phyloP scores from a whole-genome alignment of 1,284 basidiomycete genomes.

The Ustilago bromivora region DNA sequence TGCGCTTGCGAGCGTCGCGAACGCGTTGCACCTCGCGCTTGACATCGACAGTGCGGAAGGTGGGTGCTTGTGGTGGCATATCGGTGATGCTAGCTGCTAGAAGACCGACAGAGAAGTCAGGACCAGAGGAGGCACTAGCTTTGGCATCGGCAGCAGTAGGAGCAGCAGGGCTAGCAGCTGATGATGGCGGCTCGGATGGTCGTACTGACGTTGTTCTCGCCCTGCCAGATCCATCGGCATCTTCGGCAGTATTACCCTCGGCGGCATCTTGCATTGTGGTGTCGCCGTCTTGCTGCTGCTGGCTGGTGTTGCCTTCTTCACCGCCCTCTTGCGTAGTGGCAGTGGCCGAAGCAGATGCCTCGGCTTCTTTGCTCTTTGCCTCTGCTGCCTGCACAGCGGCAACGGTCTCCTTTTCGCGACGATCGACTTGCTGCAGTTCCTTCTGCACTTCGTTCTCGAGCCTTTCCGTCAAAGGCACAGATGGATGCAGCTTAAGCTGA shows the following conservation, averaged over 20 bases:
- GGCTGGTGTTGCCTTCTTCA: slow-evolving; percentile 11
- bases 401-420: slow-evolving; percentile 40
- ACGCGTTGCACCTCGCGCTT: slow-evolving; percentile 90
- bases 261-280: slow-evolving; percentile 43
- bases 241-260: slow-evolving; percentile 14
- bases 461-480: slow-evolving; percentile 62
- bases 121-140: slow-evolving; percentile 10
- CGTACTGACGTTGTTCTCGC: slow-evolving; percentile 34
- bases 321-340: slow-evolving; percentile 7
- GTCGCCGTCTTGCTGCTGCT: slow-evolving; percentile 40
- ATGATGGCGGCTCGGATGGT: slow-evolving; percentile 32
- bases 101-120: slow-evolving; percentile 52
- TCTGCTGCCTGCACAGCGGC: slow-evolving; percentile 45
- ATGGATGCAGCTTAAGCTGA: slow-evolving; percentile 65
- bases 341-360: slow-evolving; percentile 18
- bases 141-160: slow-evolving; percentile 10
- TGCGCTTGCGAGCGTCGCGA: slow-evolving; percentile 77
- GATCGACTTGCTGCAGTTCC: slow-evolving; percentile 56
- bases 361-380: slow-evolving; percentile 30
- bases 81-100: slow-evolving; percentile 78
- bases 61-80: slow-evolving; percentile 79
- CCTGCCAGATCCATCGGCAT: slow-evolving; percentile 14
- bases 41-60: slow-evolving; percentile 88
- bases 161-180: slow-evolving; percentile 21
- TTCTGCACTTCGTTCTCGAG: slow-evolving; percentile 64